Evolutionary conservation across 1,284 basidiomycete genomes (phyloP).

Genomic region (Afroboletus lepidellus): DNA sequence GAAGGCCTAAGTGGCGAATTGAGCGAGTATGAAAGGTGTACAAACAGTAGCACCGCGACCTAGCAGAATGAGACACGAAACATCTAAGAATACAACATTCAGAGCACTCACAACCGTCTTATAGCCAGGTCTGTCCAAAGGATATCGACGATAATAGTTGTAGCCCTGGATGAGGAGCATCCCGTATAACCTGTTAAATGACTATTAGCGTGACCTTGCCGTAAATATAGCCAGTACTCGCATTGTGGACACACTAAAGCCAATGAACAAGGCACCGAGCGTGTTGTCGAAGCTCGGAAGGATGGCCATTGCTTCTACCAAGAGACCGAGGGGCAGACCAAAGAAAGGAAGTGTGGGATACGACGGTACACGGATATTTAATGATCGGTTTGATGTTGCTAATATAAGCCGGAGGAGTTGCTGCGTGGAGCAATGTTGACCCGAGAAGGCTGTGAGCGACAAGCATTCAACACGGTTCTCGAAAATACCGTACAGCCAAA

Average conservation of each 20-base stretch:
- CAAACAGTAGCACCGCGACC: conserved; percentile 27
- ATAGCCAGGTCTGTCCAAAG: conserved; percentile 50
- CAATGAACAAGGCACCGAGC: conserved; percentile 57
- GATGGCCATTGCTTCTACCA: conserved; percentile 16
- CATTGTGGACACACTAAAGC: conserved; percentile 49
- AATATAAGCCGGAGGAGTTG: conserved; percentile 11
- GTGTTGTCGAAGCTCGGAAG: conserved; percentile 44
- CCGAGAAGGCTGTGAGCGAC: conserved; percentile 9
- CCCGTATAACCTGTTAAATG: conserved; percentile 42
- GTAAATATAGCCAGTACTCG: conserved; percentile 33
- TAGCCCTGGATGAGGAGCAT: conserved; percentile 52
- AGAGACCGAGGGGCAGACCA: not conserved
- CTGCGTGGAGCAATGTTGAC: conserved; percentile 8
- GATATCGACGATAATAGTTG: conserved; percentile 56
- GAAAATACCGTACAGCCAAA: not conserved
- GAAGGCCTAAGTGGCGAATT: not conserved
- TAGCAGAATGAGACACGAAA: conserved; percentile 3
- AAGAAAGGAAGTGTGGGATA: not conserved
- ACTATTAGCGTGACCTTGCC: not conserved
- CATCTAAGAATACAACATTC: not conserved
- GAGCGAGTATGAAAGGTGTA: not conserved
- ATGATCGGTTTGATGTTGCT: not conserved
- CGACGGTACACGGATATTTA: not conserved
- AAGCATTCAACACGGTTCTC: not conserved
- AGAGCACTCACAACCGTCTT: conserved; percentile 50